phyloP scores from a whole-genome alignment of 202 grass and related monocot genomes.

The Schoenoplectus tabernaemontani region DNA sequence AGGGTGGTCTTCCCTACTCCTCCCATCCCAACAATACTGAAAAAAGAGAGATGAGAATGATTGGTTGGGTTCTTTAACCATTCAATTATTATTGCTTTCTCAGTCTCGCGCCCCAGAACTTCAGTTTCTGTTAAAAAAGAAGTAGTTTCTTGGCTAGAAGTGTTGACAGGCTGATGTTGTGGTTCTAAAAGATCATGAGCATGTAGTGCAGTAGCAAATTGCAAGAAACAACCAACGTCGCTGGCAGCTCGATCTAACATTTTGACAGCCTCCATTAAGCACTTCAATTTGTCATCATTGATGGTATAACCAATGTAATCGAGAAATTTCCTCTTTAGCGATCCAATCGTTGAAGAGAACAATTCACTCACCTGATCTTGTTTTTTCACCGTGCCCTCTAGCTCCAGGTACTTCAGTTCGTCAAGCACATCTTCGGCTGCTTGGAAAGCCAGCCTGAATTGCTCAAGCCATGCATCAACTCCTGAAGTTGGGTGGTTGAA shows the following conservation, averaged over 20 bases:
- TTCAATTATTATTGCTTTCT: not conserved
- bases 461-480: not conserved
- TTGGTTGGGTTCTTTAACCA: not conserved
- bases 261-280: not conserved
- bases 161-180: not conserved
- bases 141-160: not conserved
- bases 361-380: not conserved
- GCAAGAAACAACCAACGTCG: not conserved
- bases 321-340: not conserved
- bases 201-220: not conserved
- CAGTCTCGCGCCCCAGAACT: not conserved
- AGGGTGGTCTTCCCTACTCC: conserved; percentile 39
- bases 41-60: conserved; percentile 16
- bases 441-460: not conserved
- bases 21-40: conserved; percentile 45
- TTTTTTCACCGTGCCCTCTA: not conserved
- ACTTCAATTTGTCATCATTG: not conserved
- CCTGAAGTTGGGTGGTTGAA: not conserved
- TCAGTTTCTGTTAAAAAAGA: not conserved
- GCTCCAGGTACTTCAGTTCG: not conserved
- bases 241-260: not conserved
- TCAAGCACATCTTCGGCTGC: not conserved
- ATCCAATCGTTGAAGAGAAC: not conserved
- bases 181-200: not conserved
- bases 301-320: not conserved